phyloP scores from a whole-genome alignment of 306 rosid species.

The Acacia acuminata region DNA sequence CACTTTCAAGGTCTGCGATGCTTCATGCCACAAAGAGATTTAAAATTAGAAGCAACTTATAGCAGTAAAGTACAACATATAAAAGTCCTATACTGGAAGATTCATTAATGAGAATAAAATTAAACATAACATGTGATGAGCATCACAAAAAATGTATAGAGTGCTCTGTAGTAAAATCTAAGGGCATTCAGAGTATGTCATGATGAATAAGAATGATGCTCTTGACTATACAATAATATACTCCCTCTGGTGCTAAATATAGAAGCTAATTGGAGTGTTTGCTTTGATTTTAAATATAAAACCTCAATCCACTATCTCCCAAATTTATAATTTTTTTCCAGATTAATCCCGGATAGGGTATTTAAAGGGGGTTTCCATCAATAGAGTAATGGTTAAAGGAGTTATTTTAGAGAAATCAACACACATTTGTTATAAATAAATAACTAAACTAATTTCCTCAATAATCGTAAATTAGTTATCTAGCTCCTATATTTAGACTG shows the following conservation, averaged over 20 bases:
- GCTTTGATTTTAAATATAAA: too few species aligned
- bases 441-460: too few species aligned
- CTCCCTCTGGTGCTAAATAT: too few species aligned
- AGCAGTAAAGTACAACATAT: background rate
- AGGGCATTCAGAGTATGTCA: background rate
- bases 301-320: background rate
- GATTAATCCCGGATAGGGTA: too few species aligned
- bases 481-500: too few species aligned
- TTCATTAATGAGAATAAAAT: background rate
- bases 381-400: too few species aligned
- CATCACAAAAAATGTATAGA: background rate
- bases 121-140: background rate
- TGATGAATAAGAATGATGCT: background rate
- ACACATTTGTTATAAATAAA: too few species aligned
- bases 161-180: background rate
- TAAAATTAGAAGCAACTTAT: constrained; percentile 1
- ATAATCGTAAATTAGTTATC: too few species aligned
- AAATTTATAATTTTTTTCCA: too few species aligned
- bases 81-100: background rate
- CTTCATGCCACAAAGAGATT: constrained; percentile 57
- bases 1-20: constrained; percentile 90
- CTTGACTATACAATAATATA: background rate
- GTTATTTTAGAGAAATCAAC: too few species aligned
- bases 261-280: too few species aligned
- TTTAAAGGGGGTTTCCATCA: too few species aligned